A percentile compares a stretch with the other conserved stretches of the same genome.
Conservation (phyloP, 306 rosid genomes). For the Echinosophora koreensis region DNA sequence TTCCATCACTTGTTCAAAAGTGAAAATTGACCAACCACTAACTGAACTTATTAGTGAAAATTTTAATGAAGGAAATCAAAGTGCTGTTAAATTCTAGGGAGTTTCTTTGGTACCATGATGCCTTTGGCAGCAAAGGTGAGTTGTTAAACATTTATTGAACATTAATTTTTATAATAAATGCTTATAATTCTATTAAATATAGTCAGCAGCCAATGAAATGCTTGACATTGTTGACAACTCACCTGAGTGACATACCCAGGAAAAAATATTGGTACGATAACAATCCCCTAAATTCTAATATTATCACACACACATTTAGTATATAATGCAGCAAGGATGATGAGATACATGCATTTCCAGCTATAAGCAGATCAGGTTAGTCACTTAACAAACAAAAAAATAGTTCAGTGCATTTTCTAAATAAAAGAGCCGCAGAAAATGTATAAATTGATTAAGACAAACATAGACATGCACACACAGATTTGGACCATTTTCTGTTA, state of each 20-base stretch:
- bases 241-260: too few species aligned
- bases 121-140: too few species aligned
- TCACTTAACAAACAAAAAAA: neutral
- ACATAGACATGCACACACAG: neutral
- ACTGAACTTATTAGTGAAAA: slow-evolving; percentile 11
- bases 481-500: neutral
- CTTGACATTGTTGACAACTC: too few species aligned
- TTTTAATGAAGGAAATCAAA: neutral
- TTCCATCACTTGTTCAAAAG: slow-evolving; percentile 1
- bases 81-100: neutral
- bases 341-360: neutral
- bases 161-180: too few species aligned
- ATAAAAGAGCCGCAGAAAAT: slow-evolving; percentile 1
- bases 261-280: too few species aligned
- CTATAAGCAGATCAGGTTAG: neutral
- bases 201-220: too few species aligned
- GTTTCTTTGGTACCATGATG: too few species aligned
- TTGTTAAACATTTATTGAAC: too few species aligned
- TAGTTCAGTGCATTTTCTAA: slow-evolving; percentile 7
- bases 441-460: neutral
- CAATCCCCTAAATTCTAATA: neutral
- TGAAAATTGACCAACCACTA: slow-evolving; percentile 9
- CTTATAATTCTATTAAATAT: too few species aligned
- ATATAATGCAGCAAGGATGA: neutral
- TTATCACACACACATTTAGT: neutral